Conservation (phyloP, 768 basidiomycete genomes). For the Baorangia bicolor region DNA sequence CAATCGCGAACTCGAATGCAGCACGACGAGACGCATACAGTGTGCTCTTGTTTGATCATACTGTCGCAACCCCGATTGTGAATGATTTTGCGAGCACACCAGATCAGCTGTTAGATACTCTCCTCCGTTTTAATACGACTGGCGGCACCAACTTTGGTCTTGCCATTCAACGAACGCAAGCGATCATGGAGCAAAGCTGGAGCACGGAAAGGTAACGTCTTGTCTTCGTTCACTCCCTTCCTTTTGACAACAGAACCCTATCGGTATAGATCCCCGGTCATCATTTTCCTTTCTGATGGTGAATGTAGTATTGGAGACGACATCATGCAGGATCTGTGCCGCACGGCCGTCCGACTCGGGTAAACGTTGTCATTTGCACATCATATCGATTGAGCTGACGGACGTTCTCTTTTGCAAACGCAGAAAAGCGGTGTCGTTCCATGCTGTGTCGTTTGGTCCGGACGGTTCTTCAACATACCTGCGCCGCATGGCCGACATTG, state of each 20-base stretch:
- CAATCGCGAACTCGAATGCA: slow-evolving; percentile 27
- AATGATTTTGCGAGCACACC: slow-evolving; percentile 51
- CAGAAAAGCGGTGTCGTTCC: slow-evolving; percentile 58
- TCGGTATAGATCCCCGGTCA: slow-evolving; percentile 19
- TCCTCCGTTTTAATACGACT: slow-evolving; percentile 33
- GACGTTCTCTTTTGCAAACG: neutral
- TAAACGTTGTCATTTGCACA: slow-evolving; percentile 13
- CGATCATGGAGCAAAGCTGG: slow-evolving; percentile 47
- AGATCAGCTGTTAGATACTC: slow-evolving; percentile 39
- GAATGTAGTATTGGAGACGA: slow-evolving; percentile 41
- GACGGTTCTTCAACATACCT: slow-evolving; percentile 28
- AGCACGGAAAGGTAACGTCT: slow-evolving; percentile 44
- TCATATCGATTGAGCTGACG: neutral
- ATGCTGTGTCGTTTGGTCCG: slow-evolving; percentile 56
- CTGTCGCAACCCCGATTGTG: slow-evolving; percentile 22
- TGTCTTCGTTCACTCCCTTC: neutral
- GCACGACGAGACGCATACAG: slow-evolving; percentile 55
- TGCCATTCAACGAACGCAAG: slow-evolving; percentile 39
- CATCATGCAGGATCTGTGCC: slow-evolving; percentile 41
- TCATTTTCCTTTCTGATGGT: slow-evolving; percentile 50
- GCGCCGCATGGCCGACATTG: slow-evolving; percentile 53
- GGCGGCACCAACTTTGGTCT: slow-evolving; percentile 45
- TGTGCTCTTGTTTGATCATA: slow-evolving; percentile 45
- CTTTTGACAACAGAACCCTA: neutral
- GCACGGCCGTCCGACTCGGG: slow-evolving; percentile 45